phyloP scores from a whole-genome alignment of 805 yeast species.

The Candida tammaniensis region DNA sequence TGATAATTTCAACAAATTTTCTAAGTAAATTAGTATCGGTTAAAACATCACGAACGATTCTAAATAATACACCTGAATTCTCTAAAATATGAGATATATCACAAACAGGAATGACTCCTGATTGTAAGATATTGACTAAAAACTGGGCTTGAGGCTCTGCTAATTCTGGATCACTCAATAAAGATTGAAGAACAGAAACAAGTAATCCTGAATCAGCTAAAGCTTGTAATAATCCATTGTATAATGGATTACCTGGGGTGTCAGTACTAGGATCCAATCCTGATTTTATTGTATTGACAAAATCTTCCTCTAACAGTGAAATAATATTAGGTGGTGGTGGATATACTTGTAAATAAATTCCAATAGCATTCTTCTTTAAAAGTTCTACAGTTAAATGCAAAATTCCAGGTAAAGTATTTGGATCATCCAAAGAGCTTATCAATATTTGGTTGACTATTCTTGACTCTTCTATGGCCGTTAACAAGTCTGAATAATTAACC shows the following conservation, averaged over 20 bases:
- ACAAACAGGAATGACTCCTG: slow-evolving; percentile 21
- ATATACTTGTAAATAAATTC: slow-evolving; percentile 10
- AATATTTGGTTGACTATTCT: slow-evolving; percentile 22
- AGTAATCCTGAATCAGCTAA: slow-evolving; percentile 25
- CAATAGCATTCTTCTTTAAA: slow-evolving; percentile 18
- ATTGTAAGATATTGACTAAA: slow-evolving; percentile 19
- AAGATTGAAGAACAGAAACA: slow-evolving; percentile 20
- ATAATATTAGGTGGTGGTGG: slow-evolving; percentile 4
- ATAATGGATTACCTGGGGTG: slow-evolving; percentile 19
- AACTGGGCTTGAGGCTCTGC: slow-evolving; percentile 27
- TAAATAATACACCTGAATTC: slow-evolving; percentile 17
- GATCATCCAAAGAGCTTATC: slow-evolving; percentile 21
- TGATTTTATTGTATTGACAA: too few relatives aligned
- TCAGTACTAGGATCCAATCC: too few relatives aligned
- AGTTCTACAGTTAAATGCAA: slow-evolving; percentile 21
- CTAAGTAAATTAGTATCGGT: slow-evolving; percentile 18
- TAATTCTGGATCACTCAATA: slow-evolving; percentile 24
- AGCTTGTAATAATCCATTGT: slow-evolving; percentile 18
- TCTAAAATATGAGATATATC: slow-evolving; percentile 19
- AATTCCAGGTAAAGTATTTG: slow-evolving; percentile 23
- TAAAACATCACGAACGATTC: slow-evolving; percentile 17
- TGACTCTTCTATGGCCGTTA: slow-evolving; percentile 24
- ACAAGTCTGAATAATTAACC: slow-evolving; percentile 21
- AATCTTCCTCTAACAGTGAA: too few relatives aligned
- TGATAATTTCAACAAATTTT: slow-evolving; percentile 16